These are phyloP conservation scores for Fraxinus sp. DNA, from an alignment of 305 asterid species.

Conservation along the genomic window DNA sequence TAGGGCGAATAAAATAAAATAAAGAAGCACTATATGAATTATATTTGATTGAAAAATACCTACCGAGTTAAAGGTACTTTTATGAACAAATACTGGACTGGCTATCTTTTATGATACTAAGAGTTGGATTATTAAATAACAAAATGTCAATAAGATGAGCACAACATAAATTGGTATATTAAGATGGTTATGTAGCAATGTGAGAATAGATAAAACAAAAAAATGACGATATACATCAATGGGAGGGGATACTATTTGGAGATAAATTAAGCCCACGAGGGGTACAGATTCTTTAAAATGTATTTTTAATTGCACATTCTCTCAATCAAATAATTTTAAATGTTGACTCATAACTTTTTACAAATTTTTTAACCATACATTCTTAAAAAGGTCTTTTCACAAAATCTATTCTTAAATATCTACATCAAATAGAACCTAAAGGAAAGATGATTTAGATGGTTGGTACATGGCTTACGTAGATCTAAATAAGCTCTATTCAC, in stretches of 20 bases:
- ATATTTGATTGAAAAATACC: neutral
- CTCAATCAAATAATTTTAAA: neutral
- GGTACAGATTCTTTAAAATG: neutral
- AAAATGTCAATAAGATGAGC: neutral
- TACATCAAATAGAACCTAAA: neutral
- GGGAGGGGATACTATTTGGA: conserved; percentile 42
- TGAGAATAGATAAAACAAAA: neutral
- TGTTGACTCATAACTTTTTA: neutral
- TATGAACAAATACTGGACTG: neutral
- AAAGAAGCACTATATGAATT: neutral
- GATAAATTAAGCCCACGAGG: conserved; percentile 21
- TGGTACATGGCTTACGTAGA: neutral
- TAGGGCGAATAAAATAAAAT: neutral
- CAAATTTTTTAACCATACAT: neutral
- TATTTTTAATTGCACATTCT: neutral
- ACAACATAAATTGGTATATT: neutral
- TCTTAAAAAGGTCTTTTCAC: neutral
- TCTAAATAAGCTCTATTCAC: neutral
- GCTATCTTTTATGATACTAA: neutral
- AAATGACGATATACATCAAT: neutral
- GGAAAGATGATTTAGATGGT: neutral
- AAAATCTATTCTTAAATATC: neutral
- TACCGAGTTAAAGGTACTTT: neutral
- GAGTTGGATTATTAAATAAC: neutral
- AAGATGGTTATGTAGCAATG: neutral